These are phyloP conservation scores for Clohesyomyces aquaticus DNA, from an alignment of 495 filamentous ascomycete genomes.

Conservation along the genomic window DNA sequence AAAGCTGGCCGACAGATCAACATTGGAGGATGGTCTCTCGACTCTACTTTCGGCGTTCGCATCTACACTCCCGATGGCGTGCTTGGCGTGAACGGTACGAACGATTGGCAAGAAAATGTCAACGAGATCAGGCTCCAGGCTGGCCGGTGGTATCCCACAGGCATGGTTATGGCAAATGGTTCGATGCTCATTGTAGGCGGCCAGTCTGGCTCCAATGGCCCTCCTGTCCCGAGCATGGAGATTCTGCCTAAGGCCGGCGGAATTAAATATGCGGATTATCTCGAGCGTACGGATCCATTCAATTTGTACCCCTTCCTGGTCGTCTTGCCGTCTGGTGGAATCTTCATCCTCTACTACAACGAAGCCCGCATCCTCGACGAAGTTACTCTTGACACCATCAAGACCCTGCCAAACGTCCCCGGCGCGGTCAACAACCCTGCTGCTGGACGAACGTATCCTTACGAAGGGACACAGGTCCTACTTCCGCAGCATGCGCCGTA, in stretches of 20 bases:
- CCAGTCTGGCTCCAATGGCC: constrained; percentile 63
- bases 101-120: constrained; percentile 70
- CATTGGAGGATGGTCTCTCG: constrained; percentile 67
- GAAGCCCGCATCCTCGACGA: constrained; percentile 65
- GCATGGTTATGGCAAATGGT: constrained; percentile 68
- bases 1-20: constrained; percentile 65
- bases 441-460: constrained; percentile 64
- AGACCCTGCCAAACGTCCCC: constrained; percentile 63
- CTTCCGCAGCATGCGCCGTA: constrained; percentile 64
- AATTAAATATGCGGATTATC: constrained; percentile 59
- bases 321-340: constrained; percentile 61
- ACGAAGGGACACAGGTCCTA: constrained; percentile 61
- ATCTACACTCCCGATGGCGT: constrained; percentile 65
- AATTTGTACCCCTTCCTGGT: constrained; percentile 65
- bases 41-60: constrained; percentile 64
- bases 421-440: constrained; percentile 60
- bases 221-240: constrained; percentile 61
- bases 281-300: constrained; percentile 63
- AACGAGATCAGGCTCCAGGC: constrained; percentile 57
- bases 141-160: constrained; percentile 68
- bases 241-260: constrained; percentile 56
- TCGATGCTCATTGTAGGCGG: constrained; percentile 68
- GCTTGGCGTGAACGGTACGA: constrained; percentile 56
- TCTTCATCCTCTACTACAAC: constrained; percentile 68
- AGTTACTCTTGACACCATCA: constrained; percentile 57